phyloP scores from a whole-genome alignment of 73 alveolate species.

The Paramecium caudatum region DNA sequence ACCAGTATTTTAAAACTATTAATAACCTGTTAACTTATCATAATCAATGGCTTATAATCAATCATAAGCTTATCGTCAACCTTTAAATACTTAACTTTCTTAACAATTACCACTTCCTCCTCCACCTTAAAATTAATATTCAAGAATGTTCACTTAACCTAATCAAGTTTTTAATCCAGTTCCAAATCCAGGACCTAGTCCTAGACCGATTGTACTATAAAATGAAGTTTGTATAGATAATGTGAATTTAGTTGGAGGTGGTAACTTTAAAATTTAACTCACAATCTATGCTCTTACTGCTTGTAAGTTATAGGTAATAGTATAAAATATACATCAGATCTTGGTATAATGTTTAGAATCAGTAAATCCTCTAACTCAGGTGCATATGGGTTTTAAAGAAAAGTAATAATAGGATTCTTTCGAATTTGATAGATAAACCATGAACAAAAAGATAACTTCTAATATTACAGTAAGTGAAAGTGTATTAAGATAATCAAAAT shows the following conservation, averaged over 20 bases:
- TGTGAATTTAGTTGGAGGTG: not conserved
- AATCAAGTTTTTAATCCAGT: not conserved
- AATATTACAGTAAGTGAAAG: not conserved
- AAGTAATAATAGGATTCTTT: not conserved
- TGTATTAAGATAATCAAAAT: not conserved
- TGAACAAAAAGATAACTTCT: not conserved
- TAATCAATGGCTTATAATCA: not conserved
- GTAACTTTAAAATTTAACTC: not conserved
- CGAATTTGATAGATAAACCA: not conserved
- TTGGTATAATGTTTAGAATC: not conserved
- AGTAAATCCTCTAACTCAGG: not conserved
- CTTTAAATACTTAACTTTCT: too few species aligned
- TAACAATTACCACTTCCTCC: not conserved
- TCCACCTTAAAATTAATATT: not conserved
- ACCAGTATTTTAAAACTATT: not conserved
- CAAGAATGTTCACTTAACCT: not conserved
- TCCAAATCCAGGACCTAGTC: not conserved
- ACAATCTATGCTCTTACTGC: not conserved
- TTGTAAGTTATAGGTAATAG: not conserved
- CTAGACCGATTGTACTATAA: not conserved
- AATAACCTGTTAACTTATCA: not conserved
- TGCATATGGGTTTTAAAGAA: not conserved
- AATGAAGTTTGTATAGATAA: conserved; percentile 18
- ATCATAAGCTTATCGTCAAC: too few species aligned
- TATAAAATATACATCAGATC: not conserved